Conservation (phyloP, 176 grass and related monocot genomes). For the Ampelocalamus luodianensis region DNA sequence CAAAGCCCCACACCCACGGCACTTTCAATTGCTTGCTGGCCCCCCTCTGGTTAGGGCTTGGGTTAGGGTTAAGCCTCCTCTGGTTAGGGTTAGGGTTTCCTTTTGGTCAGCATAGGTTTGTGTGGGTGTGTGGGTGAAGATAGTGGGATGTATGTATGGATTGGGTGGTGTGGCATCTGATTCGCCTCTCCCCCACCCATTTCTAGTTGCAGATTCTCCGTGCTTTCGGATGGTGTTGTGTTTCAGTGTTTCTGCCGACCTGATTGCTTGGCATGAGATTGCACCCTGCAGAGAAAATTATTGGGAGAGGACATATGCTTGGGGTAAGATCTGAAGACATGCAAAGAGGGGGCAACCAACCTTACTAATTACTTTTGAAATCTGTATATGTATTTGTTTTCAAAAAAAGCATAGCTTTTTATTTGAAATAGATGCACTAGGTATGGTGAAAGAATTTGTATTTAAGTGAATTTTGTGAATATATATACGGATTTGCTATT, state of each 20-base stretch:
- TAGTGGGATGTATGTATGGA: constrained; percentile 50
- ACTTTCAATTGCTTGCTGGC: constrained; percentile 23
- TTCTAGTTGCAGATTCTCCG: constrained; percentile 31
- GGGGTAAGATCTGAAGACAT: neutral
- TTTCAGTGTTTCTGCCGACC: neutral
- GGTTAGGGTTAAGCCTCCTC: constrained; percentile 26
- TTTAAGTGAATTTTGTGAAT: neutral
- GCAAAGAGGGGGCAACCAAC: neutral
- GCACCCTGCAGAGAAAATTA: neutral
- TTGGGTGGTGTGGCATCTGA: constrained; percentile 67
- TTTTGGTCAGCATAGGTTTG: constrained; percentile 36
- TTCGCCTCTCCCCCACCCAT: constrained; percentile 58
- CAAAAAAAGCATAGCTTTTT: neutral
- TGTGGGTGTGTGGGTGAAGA: constrained; percentile 31
- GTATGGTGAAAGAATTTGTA: neutral
- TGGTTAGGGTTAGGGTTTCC: constrained; percentile 72
- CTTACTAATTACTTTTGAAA: neutral
- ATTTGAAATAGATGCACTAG: neutral
- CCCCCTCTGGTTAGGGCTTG: constrained; percentile 20
- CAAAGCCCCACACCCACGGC: neutral
- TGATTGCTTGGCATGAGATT: neutral
- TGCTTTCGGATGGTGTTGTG: neutral
- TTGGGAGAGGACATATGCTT: neutral
- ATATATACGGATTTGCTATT: too few species aligned
- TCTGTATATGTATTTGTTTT: neutral